Evolutionary conservation across 1,139 yeast genomes (phyloP), one percentile per base, ranked within the genome.

Genomic region (Wickerhamiella pararugosa): DNA sequence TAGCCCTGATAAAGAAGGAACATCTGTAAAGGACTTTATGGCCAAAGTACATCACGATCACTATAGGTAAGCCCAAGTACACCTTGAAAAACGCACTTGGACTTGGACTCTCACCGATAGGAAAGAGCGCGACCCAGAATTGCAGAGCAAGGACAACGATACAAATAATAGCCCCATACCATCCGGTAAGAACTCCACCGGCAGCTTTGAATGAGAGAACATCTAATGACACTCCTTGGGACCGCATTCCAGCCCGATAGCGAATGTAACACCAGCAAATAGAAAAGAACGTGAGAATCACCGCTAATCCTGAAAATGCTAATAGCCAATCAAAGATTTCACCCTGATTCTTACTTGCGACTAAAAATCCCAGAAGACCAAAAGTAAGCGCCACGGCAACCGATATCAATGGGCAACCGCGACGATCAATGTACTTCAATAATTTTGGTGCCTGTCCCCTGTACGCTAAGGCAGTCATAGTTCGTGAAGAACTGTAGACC

Each of bases 381-480:
- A 76, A 62, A 34, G 65, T 47, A 40, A 74, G 61, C 36, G 82
- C 73, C 35, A 71, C 59, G 25, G 67, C 56, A 56, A 80, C 73
- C 38, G 84, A 87, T 41, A 70, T 71, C 43, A 78, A 63, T 36
- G 93, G 94, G 61, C 92, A 73, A 49, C 87, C 87, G 45, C 64
- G 60, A 53, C 75, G 74, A 59, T 81, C 92, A 57, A 80, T 73
- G 64, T 80, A 82, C 49, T 75, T 78, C 47, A 76, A 70, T 51
- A 73, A 62, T 53, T 69, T 69, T 50, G 94, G 94, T 29, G 90
- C 84, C 60, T 73, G 76, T 36, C 84, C 83, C 55, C 81, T 79
- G 47, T 79, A 77, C 40, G 94, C 82, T 50, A 84, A 68, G 8
- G 93, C 79, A 48, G 81, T 76, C 49, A 83, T 64, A 30, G 93